These are phyloP conservation scores for Ustilago cynodontis DNA, from an alignment of 1,284 basidiomycete genomes.

Conservation along the genomic window DNA sequence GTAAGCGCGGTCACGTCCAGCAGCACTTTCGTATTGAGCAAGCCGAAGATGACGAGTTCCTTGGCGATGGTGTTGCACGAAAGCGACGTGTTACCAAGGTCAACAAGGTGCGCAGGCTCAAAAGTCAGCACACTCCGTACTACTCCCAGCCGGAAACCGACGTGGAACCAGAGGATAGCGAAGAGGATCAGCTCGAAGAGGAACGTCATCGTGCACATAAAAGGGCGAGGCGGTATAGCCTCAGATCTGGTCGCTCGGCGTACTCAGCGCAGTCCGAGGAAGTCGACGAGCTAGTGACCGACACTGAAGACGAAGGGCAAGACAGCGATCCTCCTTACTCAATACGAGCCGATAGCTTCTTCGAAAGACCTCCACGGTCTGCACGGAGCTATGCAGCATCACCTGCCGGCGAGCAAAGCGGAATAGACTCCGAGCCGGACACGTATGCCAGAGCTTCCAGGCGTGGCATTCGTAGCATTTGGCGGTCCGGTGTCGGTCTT, in stretches of 20 bases:
- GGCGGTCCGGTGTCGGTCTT: slow-evolving; percentile 39
- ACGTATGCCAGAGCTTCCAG: slow-evolving; percentile 27
- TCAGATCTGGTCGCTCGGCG: slow-evolving; percentile 15
- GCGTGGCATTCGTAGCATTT: slow-evolving; percentile 33
- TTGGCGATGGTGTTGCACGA: slow-evolving; percentile 43
- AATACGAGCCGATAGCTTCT: slow-evolving; percentile 44
- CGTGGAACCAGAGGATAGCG: slow-evolving; percentile 41
- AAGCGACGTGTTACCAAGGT: slow-evolving; percentile 23
- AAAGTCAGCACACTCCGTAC: slow-evolving; percentile 44
- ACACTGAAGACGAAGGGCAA: slow-evolving; percentile 10
- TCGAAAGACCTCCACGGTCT: slow-evolving; percentile 22
- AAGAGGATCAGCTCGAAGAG: slow-evolving; percentile 34
- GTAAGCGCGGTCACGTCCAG: slow-evolving; percentile 56
- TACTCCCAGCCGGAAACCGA: slow-evolving; percentile 46
- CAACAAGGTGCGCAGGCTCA: slow-evolving; percentile 37
- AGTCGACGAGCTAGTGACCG: slow-evolving; percentile 1
- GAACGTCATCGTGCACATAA: slow-evolving; percentile 15
- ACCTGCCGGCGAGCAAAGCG: slow-evolving; percentile 36
- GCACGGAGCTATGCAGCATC: slow-evolving; percentile 35
- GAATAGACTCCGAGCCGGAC: slow-evolving; percentile 30
- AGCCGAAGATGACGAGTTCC: slow-evolving; percentile 47
- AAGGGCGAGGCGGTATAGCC: slow-evolving; percentile 16
- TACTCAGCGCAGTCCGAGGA: slow-evolving; percentile 12
- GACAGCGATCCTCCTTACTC: slow-evolving; percentile 20
- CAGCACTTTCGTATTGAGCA: slow-evolving; percentile 51